These are phyloP conservation scores for Saccharomycopsis sp. DNA, from an alignment of 805 yeast species.

Conservation along the genomic window DNA sequence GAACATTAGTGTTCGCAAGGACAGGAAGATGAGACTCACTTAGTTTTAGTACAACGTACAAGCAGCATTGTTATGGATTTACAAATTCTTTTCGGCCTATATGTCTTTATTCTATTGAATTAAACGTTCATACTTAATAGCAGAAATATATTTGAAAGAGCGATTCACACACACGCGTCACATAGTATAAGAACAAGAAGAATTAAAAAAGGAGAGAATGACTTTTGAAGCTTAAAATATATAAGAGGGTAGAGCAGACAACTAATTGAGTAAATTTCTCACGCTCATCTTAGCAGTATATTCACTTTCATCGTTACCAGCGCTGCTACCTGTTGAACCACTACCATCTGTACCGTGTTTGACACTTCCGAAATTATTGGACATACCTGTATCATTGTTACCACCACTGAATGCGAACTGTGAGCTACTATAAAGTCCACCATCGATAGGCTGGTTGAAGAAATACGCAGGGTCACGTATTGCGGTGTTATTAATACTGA, in stretches of 20 bases:
- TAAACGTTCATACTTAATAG: neutral
- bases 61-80: too few species aligned
- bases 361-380: neutral
- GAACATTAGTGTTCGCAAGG: neutral
- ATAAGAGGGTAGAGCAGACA: neutral
- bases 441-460: neutral
- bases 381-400: neutral
- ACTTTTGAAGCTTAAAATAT: neutral
- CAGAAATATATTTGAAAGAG: neutral
- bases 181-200: neutral
- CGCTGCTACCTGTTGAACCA: neutral
- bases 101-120: neutral
- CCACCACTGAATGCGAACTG: neutral
- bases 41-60: too few species aligned
- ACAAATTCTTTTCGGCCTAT: neutral
- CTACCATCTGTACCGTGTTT: neutral
- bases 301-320: neutral
- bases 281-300: neutral
- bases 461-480: neutral
- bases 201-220: neutral
- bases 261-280: neutral
- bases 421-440: neutral
- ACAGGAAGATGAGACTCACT: too few species aligned
- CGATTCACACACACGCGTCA: neutral
- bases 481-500: neutral